Percentiles rank a stretch among this genome's conserved stretches.
phyloP scores from a whole-genome alignment of 192 early-diverging fungal genomes.

The Spizellomyces punctatus region DNA sequence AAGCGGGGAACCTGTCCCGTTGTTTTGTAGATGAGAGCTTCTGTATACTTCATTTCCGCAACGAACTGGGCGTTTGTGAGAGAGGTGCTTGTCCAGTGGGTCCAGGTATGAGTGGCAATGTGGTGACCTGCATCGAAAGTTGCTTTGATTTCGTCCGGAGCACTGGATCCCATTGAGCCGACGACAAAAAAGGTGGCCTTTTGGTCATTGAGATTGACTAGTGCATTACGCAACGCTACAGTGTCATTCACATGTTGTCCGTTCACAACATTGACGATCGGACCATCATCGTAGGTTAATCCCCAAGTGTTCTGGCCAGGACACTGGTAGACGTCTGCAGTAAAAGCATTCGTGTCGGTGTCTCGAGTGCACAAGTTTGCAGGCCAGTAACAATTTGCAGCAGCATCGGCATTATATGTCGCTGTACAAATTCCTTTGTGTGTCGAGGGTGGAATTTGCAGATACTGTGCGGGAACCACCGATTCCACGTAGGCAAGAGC shows the following conservation, averaged over 20 bases:
- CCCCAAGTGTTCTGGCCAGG: conserved; percentile 30
- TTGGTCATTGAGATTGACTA: background rate
- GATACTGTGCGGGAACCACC: conserved; percentile 9
- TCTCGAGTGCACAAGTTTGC: conserved; percentile 9
- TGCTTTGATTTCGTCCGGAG: conserved; percentile 26
- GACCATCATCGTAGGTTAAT: conserved; percentile 33
- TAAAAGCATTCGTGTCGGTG: background rate
- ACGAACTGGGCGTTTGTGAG: conserved; percentile 58
- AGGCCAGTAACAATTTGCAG: conserved; percentile 35
- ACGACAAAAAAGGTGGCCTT: conserved; percentile 40
- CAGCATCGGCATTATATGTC: conserved; percentile 8
- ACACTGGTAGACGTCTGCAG: conserved; percentile 15
- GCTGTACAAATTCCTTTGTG: background rate
- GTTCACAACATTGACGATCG: conserved; percentile 19
- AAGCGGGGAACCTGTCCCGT: conserved; percentile 48
- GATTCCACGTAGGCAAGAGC: conserved; percentile 35
- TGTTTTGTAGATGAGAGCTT: conserved; percentile 40
- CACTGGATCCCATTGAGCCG: conserved; percentile 22
- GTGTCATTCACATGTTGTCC: conserved; percentile 9
- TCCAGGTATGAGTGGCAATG: conserved; percentile 55
- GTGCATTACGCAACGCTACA: conserved; percentile 1
- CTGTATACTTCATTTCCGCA: conserved; percentile 57
- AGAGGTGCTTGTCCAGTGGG: conserved; percentile 55
- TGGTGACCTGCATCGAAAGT: conserved; percentile 40
- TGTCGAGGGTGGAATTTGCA: background rate